Conservation (phyloP, 805 yeast species). For the Candida sphagnicola region DNA sequence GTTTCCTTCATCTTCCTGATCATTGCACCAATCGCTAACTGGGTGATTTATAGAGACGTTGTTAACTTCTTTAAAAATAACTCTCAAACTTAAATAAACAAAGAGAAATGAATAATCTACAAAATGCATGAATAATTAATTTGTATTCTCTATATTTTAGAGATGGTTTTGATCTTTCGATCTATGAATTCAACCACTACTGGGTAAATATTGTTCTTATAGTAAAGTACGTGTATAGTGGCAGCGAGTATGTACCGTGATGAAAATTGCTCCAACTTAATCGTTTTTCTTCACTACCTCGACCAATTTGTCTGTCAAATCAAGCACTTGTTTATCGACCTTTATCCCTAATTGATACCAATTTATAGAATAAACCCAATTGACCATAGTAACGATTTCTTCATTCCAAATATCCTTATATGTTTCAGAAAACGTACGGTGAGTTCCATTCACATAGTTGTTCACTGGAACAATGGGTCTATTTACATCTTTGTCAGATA, state of each 20-base stretch:
- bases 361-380: conserved; percentile 56
- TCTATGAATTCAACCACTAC: no score
- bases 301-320: conserved; percentile 23
- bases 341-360: conserved; percentile 41
- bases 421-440: conserved; percentile 52
- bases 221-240: no score
- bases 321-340: conserved; percentile 28
- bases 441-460: conserved; percentile 15
- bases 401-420: conserved; percentile 77
- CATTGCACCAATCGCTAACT: conserved; percentile 52
- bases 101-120: conserved; percentile 5
- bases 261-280: no score
- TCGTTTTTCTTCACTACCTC: conserved; percentile 8
- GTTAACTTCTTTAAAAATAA: conserved; percentile 42
- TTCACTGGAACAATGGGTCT: conserved; percentile 42
- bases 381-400: conserved; percentile 60
- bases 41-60: conserved; percentile 51
- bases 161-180: no score
- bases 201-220: no score
- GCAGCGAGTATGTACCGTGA: no score
- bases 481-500: conserved; percentile 43
- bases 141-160: no score
- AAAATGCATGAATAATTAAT: no score
- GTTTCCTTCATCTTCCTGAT: conserved; percentile 33
- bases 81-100: no score